A percentile compares a stretch with the other conserved stretches of the same genome.
Conservation (phyloP, 192 early-diverging fungal species). For the Backusella liffmaniae region DNA sequence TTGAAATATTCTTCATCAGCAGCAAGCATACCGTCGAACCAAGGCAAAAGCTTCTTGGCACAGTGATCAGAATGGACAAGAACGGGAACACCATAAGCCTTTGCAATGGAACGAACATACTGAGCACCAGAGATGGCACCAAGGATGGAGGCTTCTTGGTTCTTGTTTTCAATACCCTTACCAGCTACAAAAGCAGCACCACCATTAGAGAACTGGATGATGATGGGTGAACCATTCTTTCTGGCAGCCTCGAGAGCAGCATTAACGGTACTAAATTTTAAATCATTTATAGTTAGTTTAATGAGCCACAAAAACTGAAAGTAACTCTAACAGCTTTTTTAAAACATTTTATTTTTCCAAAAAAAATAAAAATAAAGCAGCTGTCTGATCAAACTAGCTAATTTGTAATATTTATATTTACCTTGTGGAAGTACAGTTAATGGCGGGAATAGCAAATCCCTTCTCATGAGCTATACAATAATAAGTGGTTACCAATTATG, state of each 20-base stretch:
- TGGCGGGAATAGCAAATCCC: conserved; percentile 90
- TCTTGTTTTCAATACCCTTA: conserved; percentile 87
- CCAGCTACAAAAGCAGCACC: conserved; percentile 91
- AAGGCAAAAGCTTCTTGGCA: conserved; percentile 93
- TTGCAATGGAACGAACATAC: conserved; percentile 34
- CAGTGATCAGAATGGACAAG: conserved; percentile 94
- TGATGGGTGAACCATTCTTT: conserved; percentile 88
- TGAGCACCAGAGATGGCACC: conserved; percentile 89
- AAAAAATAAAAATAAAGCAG: neutral
- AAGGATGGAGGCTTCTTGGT: conserved; percentile 85
- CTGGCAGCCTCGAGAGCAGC: conserved; percentile 86
- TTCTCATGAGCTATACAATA: conserved; percentile 55
- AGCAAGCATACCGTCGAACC: conserved; percentile 95
- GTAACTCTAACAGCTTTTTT: neutral
- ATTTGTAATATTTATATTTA: neutral
- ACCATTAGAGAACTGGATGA: conserved; percentile 95
- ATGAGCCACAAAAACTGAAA: neutral
- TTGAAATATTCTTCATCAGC: conserved; percentile 95
- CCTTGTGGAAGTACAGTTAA: conserved; percentile 92
- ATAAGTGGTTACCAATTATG: no score
- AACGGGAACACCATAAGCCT: conserved; percentile 48
- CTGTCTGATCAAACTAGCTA: neutral
- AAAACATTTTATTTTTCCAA: neutral
- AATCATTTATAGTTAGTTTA: neutral
- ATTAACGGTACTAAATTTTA: conserved; percentile 68